A percentile compares a stretch with the other conserved stretches of the same genome.
These are phyloP conservation scores for Nemania sp. DNA, from an alignment of 2,329 filamentous ascomycete genomes.

Conservation along the genomic window DNA sequence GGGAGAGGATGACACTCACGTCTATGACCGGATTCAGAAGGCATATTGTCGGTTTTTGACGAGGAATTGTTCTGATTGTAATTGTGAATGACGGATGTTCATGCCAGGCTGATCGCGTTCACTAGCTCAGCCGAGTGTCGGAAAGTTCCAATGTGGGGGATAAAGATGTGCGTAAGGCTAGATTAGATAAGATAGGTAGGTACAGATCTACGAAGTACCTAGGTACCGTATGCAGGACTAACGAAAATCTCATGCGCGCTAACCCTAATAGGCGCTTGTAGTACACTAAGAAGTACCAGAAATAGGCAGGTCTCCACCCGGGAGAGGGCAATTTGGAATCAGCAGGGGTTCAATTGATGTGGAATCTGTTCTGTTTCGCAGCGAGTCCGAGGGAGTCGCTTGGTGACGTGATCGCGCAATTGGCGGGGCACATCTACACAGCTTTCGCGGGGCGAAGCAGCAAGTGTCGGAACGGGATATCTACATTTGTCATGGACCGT, in stretches of 20 bases:
- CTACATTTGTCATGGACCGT: conserved; percentile 24
- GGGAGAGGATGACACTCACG: conserved; percentile 7
- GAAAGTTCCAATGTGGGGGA: conserved; percentile 15
- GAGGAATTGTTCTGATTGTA: neutral
- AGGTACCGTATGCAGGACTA: no score
- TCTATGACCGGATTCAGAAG: conserved; percentile 26
- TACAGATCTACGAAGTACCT: neutral
- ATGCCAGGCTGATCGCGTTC: conserved; percentile 7
- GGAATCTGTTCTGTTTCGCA: conserved; percentile 12
- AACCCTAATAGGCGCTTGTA: neutral
- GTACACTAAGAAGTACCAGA: no score
- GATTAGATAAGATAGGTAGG: conserved; percentile 10
- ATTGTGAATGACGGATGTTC: neutral
- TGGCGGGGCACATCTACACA: conserved; percentile 17
- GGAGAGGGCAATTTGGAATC: conserved; percentile 24
- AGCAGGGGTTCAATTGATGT: neutral
- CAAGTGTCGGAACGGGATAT: conserved; percentile 6
- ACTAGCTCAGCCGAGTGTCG: conserved; percentile 6
- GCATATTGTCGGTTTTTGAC: conserved; percentile 22
- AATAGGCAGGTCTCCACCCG: neutral
- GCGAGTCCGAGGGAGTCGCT: no score
- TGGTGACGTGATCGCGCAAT: conserved; percentile 25
- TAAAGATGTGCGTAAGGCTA: conserved; percentile 16
- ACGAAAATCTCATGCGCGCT: no score
- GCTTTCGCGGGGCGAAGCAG: conserved; percentile 11